These are phyloP conservation scores for Tuber umbilicatum DNA, from an alignment of 495 filamentous ascomycete genomes.

Conservation along the genomic window DNA sequence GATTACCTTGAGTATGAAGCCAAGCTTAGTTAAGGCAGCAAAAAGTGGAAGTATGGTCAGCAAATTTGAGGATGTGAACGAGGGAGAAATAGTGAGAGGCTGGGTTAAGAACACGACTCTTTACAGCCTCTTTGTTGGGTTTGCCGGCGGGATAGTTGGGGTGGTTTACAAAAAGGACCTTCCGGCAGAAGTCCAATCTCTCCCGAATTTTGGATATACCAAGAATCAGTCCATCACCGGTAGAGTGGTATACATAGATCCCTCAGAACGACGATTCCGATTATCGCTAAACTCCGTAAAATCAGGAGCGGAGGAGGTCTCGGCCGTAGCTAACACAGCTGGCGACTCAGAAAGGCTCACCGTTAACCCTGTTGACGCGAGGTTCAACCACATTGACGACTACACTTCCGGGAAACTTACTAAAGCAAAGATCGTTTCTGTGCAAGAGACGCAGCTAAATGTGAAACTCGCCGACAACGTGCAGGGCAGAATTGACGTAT, in stretches of 20 bases:
- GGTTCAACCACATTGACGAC: constrained; percentile 59
- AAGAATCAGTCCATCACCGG: constrained; percentile 64
- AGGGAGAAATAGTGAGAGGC: constrained; percentile 64
- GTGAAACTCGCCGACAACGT: constrained; percentile 83
- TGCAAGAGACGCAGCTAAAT: constrained; percentile 87
- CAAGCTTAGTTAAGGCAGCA: constrained; percentile 68
- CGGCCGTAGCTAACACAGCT: constrained; percentile 40
- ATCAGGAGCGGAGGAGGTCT: constrained; percentile 39
- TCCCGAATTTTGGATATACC: constrained; percentile 67
- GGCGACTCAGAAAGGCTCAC: constrained; percentile 15
- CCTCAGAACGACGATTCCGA: constrained; percentile 52
- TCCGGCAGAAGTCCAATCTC: constrained; percentile 55
- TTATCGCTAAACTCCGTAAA: constrained; percentile 52
- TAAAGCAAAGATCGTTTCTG: constrained; percentile 67
- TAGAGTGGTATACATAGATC: constrained; percentile 63
- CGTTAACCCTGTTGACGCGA: constrained; percentile 65
- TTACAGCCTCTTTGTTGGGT: constrained; percentile 75
- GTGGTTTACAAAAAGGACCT: constrained; percentile 71
- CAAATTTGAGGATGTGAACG: constrained; percentile 60
- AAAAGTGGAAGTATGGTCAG: constrained; percentile 59
- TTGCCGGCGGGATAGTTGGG: constrained; percentile 68
- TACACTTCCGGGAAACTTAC: constrained; percentile 66
- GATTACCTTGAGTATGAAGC: constrained; percentile 70
- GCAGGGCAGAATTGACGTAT: constrained; percentile 83
- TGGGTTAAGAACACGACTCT: constrained; percentile 75